These are phyloP conservation scores for Amanita pallidorosea DNA, from an alignment of 768 basidiomycete genomes.

Conservation along the genomic window DNA sequence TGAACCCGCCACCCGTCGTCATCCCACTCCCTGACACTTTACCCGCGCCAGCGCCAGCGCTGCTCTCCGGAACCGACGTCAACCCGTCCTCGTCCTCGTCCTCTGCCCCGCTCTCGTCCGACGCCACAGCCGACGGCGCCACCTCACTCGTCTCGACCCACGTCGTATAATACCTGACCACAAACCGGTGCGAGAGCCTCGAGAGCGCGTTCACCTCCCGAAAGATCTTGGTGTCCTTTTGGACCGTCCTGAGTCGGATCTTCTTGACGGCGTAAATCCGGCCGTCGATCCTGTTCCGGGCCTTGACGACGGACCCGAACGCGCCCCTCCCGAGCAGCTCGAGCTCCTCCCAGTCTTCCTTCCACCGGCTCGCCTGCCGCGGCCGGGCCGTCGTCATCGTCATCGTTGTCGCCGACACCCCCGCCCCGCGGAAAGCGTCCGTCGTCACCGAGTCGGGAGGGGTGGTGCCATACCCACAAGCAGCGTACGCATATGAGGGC, in stretches of 20 bases:
- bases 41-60: constrained; percentile 5
- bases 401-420: constrained; percentile 16
- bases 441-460: constrained; percentile 46
- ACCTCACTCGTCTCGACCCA: constrained; percentile 73
- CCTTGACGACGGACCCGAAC: constrained; percentile 93
- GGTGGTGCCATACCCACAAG: constrained; percentile 14
- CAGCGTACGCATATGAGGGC: constrained; percentile 16
- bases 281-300: constrained; percentile 77
- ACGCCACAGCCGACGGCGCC: constrained; percentile 32
- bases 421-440: constrained; percentile 40
- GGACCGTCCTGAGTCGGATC: constrained; percentile 64
- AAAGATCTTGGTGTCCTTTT: constrained; percentile 81
- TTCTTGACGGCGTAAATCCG: constrained; percentile 86
- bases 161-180: constrained; percentile 87
- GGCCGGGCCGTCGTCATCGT: constrained; percentile 22
- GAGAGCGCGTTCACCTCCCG: constrained; percentile 88
- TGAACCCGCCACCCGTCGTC: constrained; percentile 44
- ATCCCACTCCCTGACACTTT: constrained; percentile 9
- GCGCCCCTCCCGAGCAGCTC: constrained; percentile 83
- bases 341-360: constrained; percentile 90
- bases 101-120: constrained; percentile 40
- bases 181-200: constrained; percentile 76
- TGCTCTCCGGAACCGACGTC: constrained; percentile 34
- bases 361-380: constrained; percentile 69
- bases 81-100: constrained; percentile 27